These are phyloP conservation scores for Orbilia oligospora DNA, from an alignment of 2,329 filamentous ascomycete species.

Conservation along the genomic window DNA sequence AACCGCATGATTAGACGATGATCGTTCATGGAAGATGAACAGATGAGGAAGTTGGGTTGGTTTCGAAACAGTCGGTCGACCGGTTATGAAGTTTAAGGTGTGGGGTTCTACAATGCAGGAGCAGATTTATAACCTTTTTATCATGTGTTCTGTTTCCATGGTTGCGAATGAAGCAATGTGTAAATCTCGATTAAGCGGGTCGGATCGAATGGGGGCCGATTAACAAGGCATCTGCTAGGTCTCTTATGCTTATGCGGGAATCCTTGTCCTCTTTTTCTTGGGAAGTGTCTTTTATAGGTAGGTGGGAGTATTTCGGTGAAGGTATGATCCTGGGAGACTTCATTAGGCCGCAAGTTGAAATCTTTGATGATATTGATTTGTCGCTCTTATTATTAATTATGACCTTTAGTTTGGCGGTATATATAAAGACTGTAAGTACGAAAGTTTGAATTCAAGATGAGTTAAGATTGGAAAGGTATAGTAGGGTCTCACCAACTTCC, in stretches of 20 bases:
- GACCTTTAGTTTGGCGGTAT: no score
- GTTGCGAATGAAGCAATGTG: no score
- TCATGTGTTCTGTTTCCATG: neutral
- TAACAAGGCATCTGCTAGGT: conserved; percentile 20
- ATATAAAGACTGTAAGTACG: neutral
- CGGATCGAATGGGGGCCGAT: conserved; percentile 30
- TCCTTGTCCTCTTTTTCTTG: neutral
- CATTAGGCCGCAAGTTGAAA: neutral
- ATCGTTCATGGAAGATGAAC: neutral
- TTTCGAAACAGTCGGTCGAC: neutral
- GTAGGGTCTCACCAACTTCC: neutral
- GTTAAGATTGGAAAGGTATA: neutral
- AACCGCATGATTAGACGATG: no score
- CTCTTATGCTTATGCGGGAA: neutral
- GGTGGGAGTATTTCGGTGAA: neutral
- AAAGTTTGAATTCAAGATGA: neutral
- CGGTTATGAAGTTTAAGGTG: no score
- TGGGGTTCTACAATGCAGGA: neutral
- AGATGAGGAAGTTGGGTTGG: conserved; percentile 7
- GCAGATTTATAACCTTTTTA: neutral
- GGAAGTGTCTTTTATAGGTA: neutral
- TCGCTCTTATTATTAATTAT: neutral
- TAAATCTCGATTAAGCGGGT: conserved; percentile 28
- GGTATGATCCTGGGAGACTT: neutral
- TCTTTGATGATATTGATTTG: neutral